Percentiles rank a stretch among this genome's conserved stretches.
Conservation (phyloP, 2,329 filamentous ascomycete species). For the Fusarium musae region DNA sequence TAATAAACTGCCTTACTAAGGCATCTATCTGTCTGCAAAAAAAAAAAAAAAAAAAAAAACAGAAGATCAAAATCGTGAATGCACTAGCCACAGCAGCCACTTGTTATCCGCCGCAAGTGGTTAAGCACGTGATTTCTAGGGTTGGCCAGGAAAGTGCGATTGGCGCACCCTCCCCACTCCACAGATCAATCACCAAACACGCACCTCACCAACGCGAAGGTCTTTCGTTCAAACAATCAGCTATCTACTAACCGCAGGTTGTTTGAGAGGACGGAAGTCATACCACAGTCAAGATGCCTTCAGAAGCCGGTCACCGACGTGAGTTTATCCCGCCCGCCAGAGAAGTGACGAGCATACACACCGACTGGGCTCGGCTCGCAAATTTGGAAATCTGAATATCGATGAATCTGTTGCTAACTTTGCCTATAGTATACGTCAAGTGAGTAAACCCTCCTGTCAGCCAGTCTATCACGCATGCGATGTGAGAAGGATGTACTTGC, state of each 20-base stretch:
- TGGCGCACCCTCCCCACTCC: conserved; percentile 51
- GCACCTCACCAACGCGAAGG: conserved; percentile 54
- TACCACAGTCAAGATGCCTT: conserved; percentile 80
- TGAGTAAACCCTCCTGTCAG: conserved; percentile 63
- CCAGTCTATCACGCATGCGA: conserved; percentile 30
- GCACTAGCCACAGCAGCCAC: background rate
- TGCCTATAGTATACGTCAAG: conserved; percentile 82
- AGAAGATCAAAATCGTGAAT: too few relatives aligned
- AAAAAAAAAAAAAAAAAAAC: background rate
- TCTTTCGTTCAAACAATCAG: conserved; percentile 59
- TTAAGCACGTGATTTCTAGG: conserved; percentile 51
- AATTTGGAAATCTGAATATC: conserved; percentile 30
- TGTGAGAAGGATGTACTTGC: conserved; percentile 16
- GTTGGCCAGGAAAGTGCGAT: conserved; percentile 33
- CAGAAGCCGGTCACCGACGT: conserved; percentile 89
- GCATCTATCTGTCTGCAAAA: background rate
- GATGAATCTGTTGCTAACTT: conserved; percentile 51
- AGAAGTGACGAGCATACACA: conserved; percentile 20
- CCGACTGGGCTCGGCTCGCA: conserved; percentile 6
- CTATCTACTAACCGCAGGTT: conserved; percentile 56
- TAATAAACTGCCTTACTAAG: background rate
- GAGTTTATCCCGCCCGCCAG: conserved; percentile 59
- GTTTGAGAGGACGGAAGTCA: conserved; percentile 59
- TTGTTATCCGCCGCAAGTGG: background rate
- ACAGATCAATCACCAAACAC: conserved; percentile 56